Conservation (phyloP, 1,139 yeast species). For the Yamadazyma triangularis region DNA sequence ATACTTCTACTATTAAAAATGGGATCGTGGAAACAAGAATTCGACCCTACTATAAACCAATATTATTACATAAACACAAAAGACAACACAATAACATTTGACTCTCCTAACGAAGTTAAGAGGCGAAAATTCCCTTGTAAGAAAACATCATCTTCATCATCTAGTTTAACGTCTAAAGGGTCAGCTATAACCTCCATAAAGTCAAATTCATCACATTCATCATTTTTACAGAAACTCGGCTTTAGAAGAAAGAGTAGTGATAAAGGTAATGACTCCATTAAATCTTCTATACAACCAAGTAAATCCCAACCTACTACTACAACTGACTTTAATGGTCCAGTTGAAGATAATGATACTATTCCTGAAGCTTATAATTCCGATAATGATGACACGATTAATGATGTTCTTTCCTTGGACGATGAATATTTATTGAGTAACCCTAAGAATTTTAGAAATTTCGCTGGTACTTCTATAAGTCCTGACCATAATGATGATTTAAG, state of each 20-base stretch:
- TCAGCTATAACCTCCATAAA: conserved; percentile 1
- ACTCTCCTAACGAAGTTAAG: conserved; percentile 39
- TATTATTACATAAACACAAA: conserved; percentile 31
- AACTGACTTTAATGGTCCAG: conserved; percentile 1
- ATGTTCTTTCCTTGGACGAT: too few relatives aligned
- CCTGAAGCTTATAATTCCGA: too few relatives aligned
- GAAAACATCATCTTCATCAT: conserved; percentile 1
- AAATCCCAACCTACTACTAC: neutral
- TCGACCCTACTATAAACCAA: conserved; percentile 31
- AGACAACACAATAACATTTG: conserved; percentile 33
- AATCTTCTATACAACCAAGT: too few relatives aligned
- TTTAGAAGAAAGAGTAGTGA: neutral
- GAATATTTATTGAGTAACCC: conserved; percentile 23
- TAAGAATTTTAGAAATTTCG: conserved; percentile 25
- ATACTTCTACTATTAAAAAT: too few relatives aligned
- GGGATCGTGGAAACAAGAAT: conserved; percentile 21
- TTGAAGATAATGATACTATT: too few relatives aligned
- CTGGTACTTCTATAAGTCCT: conserved; percentile 24
- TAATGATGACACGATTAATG: too few relatives aligned
- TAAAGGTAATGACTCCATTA: too few relatives aligned
- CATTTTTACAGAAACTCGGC: neutral
- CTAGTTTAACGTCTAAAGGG: too few relatives aligned
- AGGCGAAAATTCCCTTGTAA: conserved; percentile 8
- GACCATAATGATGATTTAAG: conserved; percentile 11
- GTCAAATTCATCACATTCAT: neutral